Percentiles rank a stretch among this genome's conserved stretches.
phyloP scores from a whole-genome alignment of 257 asterid species.

The Galeopsis tetrahit region DNA sequence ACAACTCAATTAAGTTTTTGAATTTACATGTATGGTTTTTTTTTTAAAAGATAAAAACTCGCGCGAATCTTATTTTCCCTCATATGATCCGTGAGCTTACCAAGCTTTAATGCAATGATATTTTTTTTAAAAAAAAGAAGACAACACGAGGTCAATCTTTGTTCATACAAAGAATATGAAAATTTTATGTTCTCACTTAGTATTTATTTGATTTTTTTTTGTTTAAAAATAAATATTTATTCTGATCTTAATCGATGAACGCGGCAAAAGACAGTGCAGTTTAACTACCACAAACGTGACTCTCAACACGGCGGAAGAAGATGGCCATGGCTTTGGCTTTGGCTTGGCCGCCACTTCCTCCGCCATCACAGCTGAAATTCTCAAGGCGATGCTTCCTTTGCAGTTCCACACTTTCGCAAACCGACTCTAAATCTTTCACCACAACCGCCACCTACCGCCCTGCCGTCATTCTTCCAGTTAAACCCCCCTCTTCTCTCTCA shows the following conservation, averaged over 20 bases:
- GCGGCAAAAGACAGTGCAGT: slow-evolving; percentile 21
- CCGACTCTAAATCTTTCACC: slow-evolving; percentile 39
- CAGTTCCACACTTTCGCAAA: slow-evolving; percentile 49
- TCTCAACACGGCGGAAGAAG: slow-evolving; percentile 43
- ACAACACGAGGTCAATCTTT: no score
- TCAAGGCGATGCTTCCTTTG: slow-evolving; percentile 41
- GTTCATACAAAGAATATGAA: no score
- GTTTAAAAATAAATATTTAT: neutral
- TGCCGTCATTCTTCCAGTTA: slow-evolving; percentile 90
- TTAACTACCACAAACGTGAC: slow-evolving; percentile 39
- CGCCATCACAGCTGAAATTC: slow-evolving; percentile 25
- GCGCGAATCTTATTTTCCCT: no score
- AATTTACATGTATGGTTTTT: no score
- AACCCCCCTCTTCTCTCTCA: slow-evolving; percentile 11
- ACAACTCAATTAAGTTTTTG: no score
- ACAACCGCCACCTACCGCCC: slow-evolving; percentile 67
- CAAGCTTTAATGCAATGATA: no score
- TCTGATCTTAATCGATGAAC: neutral
- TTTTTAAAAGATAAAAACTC: no score
- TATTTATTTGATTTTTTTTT: no score
- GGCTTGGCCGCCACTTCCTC: slow-evolving; percentile 46
- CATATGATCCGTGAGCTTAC: no score
- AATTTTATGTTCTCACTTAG: no score
- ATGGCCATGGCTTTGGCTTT: slow-evolving; percentile 56
- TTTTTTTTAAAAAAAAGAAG: no score